phyloP scores from a whole-genome alignment of 805 yeast species.

The Wickerhamiella occidentalis region DNA sequence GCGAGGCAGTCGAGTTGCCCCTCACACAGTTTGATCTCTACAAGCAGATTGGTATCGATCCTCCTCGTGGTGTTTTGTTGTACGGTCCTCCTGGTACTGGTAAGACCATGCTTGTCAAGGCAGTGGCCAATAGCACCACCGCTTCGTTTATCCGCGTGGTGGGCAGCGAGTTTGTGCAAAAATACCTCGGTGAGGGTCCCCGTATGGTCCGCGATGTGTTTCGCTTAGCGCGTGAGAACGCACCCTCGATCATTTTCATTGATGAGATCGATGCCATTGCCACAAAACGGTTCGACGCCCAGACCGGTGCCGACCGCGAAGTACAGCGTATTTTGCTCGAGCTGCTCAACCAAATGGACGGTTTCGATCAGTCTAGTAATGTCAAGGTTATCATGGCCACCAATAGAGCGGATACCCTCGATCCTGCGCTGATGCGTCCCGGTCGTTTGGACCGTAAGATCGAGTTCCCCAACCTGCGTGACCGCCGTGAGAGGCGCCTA shows the following conservation, averaged over 20 bases:
- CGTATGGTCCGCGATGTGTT: slow-evolving; percentile 99
- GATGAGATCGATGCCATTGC: slow-evolving; percentile 99
- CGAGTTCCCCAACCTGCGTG: slow-evolving; percentile 92
- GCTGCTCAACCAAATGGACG: slow-evolving; percentile 96
- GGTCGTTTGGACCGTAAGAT: slow-evolving; percentile 97
- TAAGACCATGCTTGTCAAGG: slow-evolving; percentile 96
- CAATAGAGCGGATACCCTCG: slow-evolving; percentile 97
- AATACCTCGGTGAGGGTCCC: slow-evolving; percentile 98
- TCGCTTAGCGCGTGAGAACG: slow-evolving; percentile 90
- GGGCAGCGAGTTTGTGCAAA: slow-evolving; percentile 97
- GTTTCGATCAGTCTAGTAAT: slow-evolving; percentile 88
- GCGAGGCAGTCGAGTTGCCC: slow-evolving; percentile 97
- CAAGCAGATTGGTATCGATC: slow-evolving; percentile 96
- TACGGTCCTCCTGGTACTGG: slow-evolving; percentile 99
- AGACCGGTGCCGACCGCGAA: slow-evolving; percentile 98
- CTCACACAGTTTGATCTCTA: slow-evolving; percentile 90
- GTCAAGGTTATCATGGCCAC: slow-evolving; percentile 99
- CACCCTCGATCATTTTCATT: slow-evolving; percentile 92
- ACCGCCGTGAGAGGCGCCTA: slow-evolving; percentile 94
- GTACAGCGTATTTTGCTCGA: slow-evolving; percentile 96
- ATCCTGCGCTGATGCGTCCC: slow-evolving; percentile 95
- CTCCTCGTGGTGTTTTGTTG: slow-evolving; percentile 92
- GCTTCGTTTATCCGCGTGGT: slow-evolving; percentile 94
- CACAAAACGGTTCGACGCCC: slow-evolving; percentile 97
- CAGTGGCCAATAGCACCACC: slow-evolving; percentile 93